A percentile compares a stretch with the other conserved stretches of the same genome.
phyloP scores from a whole-genome alignment of 108 stramenopile genomes.

The Pinguiococcus pyrenoidosus region DNA sequence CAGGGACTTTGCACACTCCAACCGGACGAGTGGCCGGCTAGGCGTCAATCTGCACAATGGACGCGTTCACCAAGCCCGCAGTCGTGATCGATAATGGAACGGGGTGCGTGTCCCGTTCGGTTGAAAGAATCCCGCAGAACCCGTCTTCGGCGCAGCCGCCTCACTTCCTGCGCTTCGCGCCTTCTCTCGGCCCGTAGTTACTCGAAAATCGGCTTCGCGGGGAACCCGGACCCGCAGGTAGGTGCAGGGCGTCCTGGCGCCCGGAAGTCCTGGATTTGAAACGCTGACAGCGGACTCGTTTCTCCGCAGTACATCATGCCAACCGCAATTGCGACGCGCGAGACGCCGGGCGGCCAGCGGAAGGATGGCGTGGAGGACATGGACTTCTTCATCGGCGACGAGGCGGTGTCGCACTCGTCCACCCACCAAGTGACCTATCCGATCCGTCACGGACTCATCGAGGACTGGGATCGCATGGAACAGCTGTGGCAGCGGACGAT shows the following conservation, averaged over 20 bases:
- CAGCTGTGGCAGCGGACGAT: constrained; percentile 50
- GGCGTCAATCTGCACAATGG: too few species aligned
- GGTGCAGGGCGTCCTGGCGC: too few species aligned
- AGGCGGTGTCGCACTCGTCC: constrained; percentile 31
- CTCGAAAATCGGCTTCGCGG: constrained; percentile 58
- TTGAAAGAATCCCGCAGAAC: constrained; percentile 11
- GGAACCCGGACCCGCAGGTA: constrained; percentile 33
- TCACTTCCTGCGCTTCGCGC: constrained; percentile 14
- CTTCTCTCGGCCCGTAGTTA: constrained; percentile 42
- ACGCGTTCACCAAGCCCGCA: constrained; percentile 30
- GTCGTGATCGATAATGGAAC: constrained; percentile 58
- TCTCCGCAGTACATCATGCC: constrained; percentile 47
- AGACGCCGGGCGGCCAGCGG: constrained; percentile 1
- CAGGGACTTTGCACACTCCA: too few species aligned
- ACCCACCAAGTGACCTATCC: constrained; percentile 51
- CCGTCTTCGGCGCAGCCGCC: not conserved
- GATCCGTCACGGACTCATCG: constrained; percentile 49
- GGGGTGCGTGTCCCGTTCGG: constrained; percentile 17
- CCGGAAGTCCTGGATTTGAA: too few species aligned
- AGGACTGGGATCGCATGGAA: constrained; percentile 64
- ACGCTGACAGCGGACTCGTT: too few species aligned
- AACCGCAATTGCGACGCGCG: constrained; percentile 39
- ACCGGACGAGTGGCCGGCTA: too few species aligned
- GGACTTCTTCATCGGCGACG: constrained; percentile 48
- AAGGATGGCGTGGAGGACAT: constrained; percentile 42